Evolutionary conservation across 257 asterid species (phyloP), one percentile per base, ranked within the genome.

Genomic region (Gentiana dahurica): DNA sequence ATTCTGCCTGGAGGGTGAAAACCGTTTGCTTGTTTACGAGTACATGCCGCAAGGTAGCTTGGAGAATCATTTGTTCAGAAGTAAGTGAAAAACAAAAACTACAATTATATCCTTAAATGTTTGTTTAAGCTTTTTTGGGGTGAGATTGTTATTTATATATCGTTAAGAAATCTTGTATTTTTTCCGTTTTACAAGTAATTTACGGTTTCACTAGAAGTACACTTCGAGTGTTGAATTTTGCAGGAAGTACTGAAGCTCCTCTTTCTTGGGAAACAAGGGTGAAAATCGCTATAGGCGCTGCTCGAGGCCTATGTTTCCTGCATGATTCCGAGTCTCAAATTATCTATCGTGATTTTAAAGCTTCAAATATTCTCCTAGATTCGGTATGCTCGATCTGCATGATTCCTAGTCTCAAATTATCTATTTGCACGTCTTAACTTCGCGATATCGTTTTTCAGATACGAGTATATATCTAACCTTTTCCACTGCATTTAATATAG

Each of bases 321-420:
- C 81, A 75, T 43, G 63, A 50, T 6, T 72, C 73, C 5, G 68
- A 71, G 52, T 56, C 81, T 5, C 77, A 71, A 68, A 68, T 75
- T 36, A 75, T 75, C 57, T 75, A 75, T 51, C 77, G 80, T n/a
- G 80, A 75, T 58, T 71, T 75, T 62, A 75, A 75, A 55, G 68
- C 81, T 34, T 75, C 81, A 3, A 75, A 75, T 55, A 68, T 75
- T 54, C 77, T 75, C 59, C 58, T 75, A 59, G 81, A 75, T 53
- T 24, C 49, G 68, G 81, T 75, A 61, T 34, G 64, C 32, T 38
- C 4, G 24, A 3, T 6, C 8, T 13, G 34, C 9, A 41, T 13
- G 8, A 7, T 47, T 49, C 49, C 6, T 2, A n/a, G 38, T 51
- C 24, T 49, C 41, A 5, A 2, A 41, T 41, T 41, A 41, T 41